Percentiles rank a stretch among this genome's conserved stretches.
Evolutionary conservation across 441 rosid genomes (phyloP).

Genomic region (Melianthus villosus): DNA sequence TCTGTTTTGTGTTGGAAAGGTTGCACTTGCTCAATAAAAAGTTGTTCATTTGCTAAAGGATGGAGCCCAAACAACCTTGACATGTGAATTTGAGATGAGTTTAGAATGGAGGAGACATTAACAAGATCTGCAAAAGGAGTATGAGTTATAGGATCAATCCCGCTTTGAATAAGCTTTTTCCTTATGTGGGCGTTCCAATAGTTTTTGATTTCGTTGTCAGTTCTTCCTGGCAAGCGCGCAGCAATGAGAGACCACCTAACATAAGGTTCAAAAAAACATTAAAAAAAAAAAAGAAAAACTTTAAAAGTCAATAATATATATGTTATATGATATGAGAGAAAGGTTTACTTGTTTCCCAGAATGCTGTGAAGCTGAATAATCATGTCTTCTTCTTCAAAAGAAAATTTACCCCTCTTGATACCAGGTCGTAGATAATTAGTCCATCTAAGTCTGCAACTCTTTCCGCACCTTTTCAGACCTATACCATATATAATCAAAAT

Average conservation of each 20-base stretch:
- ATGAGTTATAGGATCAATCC: constrained; percentile 9
- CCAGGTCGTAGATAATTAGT: constrained; percentile 7
- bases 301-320: too few species aligned
- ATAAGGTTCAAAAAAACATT: background rate
- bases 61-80: too few species aligned
- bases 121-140: too few species aligned
- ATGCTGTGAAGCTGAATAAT: constrained; percentile 7
- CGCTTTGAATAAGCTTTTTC: constrained; percentile 4
- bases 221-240: constrained; percentile 9
- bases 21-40: too few species aligned
- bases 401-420: constrained; percentile 9
- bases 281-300: too few species aligned
- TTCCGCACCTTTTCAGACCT: constrained; percentile 62
- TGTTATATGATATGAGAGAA: too few species aligned
- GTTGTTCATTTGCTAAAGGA: too few species aligned
- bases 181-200: constrained; percentile 10
- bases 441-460: constrained; percentile 25
- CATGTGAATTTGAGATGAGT: too few species aligned
- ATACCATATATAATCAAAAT: background rate
- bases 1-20: too few species aligned
- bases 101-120: too few species aligned
- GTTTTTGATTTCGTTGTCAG: constrained; percentile 10
- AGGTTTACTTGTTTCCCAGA: constrained; percentile 8
- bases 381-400: constrained; percentile 7
- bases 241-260: constrained; percentile 10